These are phyloP conservation scores for Neurospora sp. DNA, from an alignment of 495 filamentous ascomycete genomes.

Conservation along the genomic window DNA sequence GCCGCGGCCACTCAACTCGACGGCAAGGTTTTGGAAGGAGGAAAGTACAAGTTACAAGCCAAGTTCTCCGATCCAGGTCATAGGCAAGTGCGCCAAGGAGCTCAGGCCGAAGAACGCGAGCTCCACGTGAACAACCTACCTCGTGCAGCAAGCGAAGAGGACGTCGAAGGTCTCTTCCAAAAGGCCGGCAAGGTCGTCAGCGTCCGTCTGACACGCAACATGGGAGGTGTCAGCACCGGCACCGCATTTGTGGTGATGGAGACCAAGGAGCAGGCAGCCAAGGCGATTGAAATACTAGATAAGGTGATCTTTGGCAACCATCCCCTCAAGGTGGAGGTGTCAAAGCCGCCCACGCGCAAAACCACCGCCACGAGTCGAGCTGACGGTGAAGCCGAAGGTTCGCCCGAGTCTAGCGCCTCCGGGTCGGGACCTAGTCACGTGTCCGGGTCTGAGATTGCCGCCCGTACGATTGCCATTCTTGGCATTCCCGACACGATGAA, in stretches of 20 bases:
- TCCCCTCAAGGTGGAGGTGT: conserved; percentile 57
- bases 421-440: not conserved
- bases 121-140: conserved; percentile 72
- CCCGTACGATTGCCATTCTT: conserved; percentile 52
- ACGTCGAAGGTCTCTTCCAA: conserved; percentile 58
- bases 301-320: conserved; percentile 59
- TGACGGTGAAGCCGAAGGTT: conserved; percentile 14
- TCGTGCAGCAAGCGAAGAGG: conserved; percentile 51
- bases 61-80: conserved; percentile 75
- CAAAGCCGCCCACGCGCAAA: conserved; percentile 35
- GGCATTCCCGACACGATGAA: conserved; percentile 64
- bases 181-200: conserved; percentile 66
- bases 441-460: conserved; percentile 23
- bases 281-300: conserved; percentile 57
- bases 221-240: conserved; percentile 58
- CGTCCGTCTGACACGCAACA: conserved; percentile 51
- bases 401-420: conserved; percentile 15
- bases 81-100: conserved; percentile 72
- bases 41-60: conserved; percentile 54
- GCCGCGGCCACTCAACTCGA: conserved; percentile 59
- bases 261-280: conserved; percentile 59
- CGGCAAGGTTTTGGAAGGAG: conserved; percentile 50
- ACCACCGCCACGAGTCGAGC: conserved; percentile 27
- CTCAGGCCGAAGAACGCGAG: conserved; percentile 76
- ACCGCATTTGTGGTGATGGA: conserved; percentile 69